A percentile compares a stretch with the other conserved stretches of the same genome.
Conservation (phyloP, 352 stramenopile species). For the Aphanomyces invadans region DNA sequence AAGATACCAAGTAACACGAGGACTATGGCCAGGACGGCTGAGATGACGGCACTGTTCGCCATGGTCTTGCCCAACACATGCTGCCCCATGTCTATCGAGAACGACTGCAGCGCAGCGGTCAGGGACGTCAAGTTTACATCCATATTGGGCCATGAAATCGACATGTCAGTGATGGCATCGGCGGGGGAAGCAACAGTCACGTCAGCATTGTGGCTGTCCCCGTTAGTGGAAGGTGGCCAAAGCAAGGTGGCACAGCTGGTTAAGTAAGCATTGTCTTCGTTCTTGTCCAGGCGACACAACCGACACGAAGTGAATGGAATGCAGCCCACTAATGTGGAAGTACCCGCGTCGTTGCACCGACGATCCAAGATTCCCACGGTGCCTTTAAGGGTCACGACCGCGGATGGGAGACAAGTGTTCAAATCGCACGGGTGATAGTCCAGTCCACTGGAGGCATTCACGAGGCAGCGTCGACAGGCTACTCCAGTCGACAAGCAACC, state of each 20-base stretch:
- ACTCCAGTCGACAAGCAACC: neutral
- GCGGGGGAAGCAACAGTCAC: neutral
- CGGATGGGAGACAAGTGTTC: constrained; percentile 3
- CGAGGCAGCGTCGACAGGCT: constrained; percentile 1
- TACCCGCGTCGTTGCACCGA: neutral
- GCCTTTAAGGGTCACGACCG: neutral
- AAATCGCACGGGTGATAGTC: constrained; percentile 4
- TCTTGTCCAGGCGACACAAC: constrained; percentile 4
- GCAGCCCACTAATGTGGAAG: neutral
- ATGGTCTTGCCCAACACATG: neutral
- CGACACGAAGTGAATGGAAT: constrained; percentile 6
- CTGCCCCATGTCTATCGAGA: neutral
- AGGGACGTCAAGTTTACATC: neutral
- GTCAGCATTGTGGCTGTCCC: neutral
- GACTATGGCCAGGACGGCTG: neutral
- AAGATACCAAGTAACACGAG: neutral
- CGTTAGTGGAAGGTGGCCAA: neutral
- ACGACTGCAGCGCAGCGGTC: neutral
- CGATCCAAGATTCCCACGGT: neutral
- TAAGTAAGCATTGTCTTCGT: constrained; percentile 4
- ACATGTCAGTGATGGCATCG: neutral
- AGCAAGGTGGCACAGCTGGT: neutral
- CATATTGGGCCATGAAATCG: neutral
- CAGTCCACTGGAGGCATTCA: neutral
- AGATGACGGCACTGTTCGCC: neutral